phyloP scores from a whole-genome alignment of 371 early-diverging fungal species.

The Mucor sp. region DNA sequence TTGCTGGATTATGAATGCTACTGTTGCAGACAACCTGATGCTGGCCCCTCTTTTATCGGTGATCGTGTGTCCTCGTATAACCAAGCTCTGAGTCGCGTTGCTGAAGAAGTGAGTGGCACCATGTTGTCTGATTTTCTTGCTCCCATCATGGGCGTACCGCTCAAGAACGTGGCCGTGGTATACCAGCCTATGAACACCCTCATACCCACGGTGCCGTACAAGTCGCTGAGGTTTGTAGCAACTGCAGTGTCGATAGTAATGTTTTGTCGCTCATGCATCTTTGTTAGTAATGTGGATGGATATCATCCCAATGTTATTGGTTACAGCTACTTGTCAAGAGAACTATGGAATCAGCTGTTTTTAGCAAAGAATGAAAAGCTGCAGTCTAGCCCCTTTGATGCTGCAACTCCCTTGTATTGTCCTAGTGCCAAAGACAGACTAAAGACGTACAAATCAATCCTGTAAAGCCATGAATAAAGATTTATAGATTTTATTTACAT shows the following conservation, averaged over 20 bases:
- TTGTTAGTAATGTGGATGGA: slow-evolving; percentile 37
- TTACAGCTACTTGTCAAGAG: slow-evolving; percentile 30
- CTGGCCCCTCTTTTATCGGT: not conserved
- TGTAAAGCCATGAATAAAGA: not conserved
- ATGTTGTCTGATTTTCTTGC: not conserved
- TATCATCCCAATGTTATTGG: slow-evolving; percentile 35
- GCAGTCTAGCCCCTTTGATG: not conserved
- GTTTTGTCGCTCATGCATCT: not conserved
- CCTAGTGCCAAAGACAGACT: slow-evolving; percentile 26
- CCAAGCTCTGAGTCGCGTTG: not conserved
- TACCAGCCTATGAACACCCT: slow-evolving; percentile 30
- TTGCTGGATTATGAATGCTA: slow-evolving; percentile 30
- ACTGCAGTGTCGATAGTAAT: not conserved
- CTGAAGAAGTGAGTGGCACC: slow-evolving; percentile 2
- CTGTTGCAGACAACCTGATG: slow-evolving; percentile 23
- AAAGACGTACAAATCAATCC: slow-evolving; percentile 4
- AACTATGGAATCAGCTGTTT: slow-evolving; percentile 24
- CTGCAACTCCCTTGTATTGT: slow-evolving; percentile 22
- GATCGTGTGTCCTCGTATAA: slow-evolving; percentile 5
- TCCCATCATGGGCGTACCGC: not conserved
- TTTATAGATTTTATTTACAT: not conserved
- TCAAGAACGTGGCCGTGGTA: slow-evolving; percentile 16
- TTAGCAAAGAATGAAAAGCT: not conserved
- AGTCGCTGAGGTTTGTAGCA: slow-evolving; percentile 24
- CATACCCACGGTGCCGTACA: slow-evolving; percentile 15